A percentile compares a stretch with the other conserved stretches of the same genome.
These are phyloP conservation scores for Agaricales sp. DNA, from an alignment of 1,284 basidiomycete genomes.

Conservation along the genomic window DNA sequence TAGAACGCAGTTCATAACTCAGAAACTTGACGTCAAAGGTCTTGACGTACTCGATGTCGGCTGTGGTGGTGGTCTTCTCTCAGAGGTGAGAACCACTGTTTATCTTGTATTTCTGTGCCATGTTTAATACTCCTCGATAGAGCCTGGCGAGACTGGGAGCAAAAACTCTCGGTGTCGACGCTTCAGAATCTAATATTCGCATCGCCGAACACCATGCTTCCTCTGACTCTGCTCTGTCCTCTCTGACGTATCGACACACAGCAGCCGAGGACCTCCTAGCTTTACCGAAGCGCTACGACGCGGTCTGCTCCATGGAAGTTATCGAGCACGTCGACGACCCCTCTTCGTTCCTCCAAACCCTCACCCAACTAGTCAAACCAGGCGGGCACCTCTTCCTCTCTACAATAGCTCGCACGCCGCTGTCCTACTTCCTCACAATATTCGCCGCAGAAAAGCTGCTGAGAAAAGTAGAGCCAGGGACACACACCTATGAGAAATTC, in stretches of 20 bases:
- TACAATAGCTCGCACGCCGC: conserved; percentile 91
- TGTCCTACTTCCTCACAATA: conserved; percentile 87
- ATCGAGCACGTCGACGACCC: conserved; percentile 97
- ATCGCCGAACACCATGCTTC: conserved; percentile 82
- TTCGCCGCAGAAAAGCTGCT: conserved; percentile 82
- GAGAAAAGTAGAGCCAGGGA: conserved; percentile 78
- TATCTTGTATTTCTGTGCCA: no score
- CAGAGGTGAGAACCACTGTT: conserved; percentile 51
- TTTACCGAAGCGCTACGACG: conserved; percentile 59
- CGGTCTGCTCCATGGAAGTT: conserved; percentile 98
- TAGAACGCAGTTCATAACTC: conserved; percentile 76
- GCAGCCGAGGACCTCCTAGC: conserved; percentile 69
- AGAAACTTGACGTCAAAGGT: conserved; percentile 66
- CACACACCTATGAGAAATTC: conserved; percentile 89
- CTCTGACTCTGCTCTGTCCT: conserved; percentile 55
- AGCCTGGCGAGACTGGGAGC: conserved; percentile 85
- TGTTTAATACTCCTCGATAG: conserved; percentile 35
- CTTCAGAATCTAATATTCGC: conserved; percentile 77
- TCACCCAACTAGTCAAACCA: conserved; percentile 81
- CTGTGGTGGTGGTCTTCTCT: conserved; percentile 91
- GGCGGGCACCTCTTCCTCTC: conserved; percentile 89
- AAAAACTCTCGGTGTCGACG: conserved; percentile 82
- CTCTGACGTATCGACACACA: conserved; percentile 58
- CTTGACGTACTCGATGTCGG: conserved; percentile 79
- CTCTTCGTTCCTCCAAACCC: conserved; percentile 70